phyloP scores from a whole-genome alignment of 352 stramenopile species.

The Phytophthora pseudosyringae region DNA sequence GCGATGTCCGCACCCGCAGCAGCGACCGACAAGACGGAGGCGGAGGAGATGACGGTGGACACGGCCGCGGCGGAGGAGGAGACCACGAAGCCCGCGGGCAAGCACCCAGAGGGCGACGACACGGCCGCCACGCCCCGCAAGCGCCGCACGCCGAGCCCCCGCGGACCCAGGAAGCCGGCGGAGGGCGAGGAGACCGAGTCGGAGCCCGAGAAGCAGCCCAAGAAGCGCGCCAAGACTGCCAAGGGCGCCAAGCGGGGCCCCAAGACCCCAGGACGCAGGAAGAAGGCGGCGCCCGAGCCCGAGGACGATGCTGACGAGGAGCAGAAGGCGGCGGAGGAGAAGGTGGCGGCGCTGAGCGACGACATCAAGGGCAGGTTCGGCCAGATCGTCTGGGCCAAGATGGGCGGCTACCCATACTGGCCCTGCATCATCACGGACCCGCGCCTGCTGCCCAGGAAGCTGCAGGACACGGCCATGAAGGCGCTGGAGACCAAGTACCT shows the following conservation, averaged over 20 bases:
- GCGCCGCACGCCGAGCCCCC: conserved; percentile 21
- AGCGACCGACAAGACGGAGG: conserved; percentile 11
- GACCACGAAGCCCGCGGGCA: conserved; percentile 18
- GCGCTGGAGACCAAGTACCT: conserved; percentile 72
- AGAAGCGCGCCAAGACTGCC: conserved; percentile 47
- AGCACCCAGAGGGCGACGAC: conserved; percentile 14
- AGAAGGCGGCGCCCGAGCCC: conserved; percentile 33
- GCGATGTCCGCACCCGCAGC: no score
- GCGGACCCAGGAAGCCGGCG: conserved; percentile 13
- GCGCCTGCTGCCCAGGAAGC: conserved; percentile 46
- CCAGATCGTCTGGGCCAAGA: conserved; percentile 83
- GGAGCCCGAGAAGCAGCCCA: conserved; percentile 57
- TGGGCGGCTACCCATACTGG: conserved; percentile 85
- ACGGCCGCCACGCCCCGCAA: conserved; percentile 18
- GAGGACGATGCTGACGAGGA: conserved; percentile 35
- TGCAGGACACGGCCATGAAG: conserved; percentile 57
- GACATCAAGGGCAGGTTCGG: conserved; percentile 77
- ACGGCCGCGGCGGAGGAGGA: background rate
- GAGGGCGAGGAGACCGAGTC: conserved; percentile 57
- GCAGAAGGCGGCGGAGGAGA: conserved; percentile 38
- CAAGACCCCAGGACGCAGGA: conserved; percentile 44
- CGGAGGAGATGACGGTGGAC: conserved; percentile 18
- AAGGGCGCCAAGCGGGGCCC: conserved; percentile 39
- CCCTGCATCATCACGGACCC: conserved; percentile 78
- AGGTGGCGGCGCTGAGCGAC: conserved; percentile 57